Evolutionary conservation across 768 basidiomycete genomes (phyloP).

Genomic region (Peribolospora baueri): DNA sequence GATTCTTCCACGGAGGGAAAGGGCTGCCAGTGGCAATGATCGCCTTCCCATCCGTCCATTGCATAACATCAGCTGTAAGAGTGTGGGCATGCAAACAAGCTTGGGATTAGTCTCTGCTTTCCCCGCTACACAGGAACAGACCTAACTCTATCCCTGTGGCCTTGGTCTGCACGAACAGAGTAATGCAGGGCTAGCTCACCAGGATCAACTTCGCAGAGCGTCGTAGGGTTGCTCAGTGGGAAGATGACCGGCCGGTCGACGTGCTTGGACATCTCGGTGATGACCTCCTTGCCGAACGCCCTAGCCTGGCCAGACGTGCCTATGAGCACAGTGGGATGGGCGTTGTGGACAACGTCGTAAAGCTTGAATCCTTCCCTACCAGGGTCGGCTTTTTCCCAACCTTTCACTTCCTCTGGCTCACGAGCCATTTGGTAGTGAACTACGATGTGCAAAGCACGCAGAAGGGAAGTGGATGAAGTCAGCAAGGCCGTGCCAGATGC

Average conservation of each 20-base stretch:
- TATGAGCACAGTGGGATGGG: slow-evolving; percentile 59
- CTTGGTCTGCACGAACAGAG: background rate
- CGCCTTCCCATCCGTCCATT: slow-evolving; percentile 59
- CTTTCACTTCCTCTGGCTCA: slow-evolving; percentile 15
- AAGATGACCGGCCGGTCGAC: slow-evolving; percentile 58
- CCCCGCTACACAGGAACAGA: background rate
- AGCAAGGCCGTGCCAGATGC: too few relatives aligned
- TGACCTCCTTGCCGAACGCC: slow-evolving; percentile 49
- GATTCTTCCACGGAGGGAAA: slow-evolving; percentile 46
- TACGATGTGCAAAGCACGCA: too few relatives aligned
- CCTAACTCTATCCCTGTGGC: background rate
- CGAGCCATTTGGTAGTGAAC: slow-evolving; percentile 11
- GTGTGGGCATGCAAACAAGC: background rate
- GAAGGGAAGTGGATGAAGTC: too few relatives aligned
- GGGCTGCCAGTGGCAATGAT: slow-evolving; percentile 65
- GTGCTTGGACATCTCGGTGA: slow-evolving; percentile 33
- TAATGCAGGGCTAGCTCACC: background rate
- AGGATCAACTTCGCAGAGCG: slow-evolving; percentile 49
- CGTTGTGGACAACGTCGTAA: slow-evolving; percentile 42
- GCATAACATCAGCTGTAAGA: slow-evolving; percentile 30
- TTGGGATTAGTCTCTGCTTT: background rate
- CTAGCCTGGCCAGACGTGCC: slow-evolving; percentile 58
- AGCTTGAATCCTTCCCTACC: slow-evolving; percentile 28
- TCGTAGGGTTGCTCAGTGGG: slow-evolving; percentile 59
- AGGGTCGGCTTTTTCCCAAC: slow-evolving; percentile 4